phyloP scores from a whole-genome alignment of 176 grass and related monocot species.

The Triticum turgidum region DNA sequence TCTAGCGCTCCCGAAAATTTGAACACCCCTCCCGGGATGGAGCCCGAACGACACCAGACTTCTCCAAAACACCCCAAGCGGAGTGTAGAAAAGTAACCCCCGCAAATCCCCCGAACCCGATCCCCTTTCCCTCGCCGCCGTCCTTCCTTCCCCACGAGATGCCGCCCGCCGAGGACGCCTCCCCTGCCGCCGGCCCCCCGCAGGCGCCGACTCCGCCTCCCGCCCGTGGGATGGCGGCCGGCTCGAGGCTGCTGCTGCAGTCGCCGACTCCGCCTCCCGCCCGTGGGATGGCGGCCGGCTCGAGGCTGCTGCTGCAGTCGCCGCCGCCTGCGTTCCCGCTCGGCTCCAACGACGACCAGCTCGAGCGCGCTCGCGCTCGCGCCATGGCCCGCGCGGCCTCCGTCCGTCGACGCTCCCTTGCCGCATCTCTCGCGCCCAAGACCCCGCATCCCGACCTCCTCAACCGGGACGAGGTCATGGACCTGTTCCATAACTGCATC shows the following conservation, averaged over 20 bases:
- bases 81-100: not conserved
- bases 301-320: conserved; percentile 59
- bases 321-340: conserved; percentile 58
- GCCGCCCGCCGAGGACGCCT: conserved; percentile 10
- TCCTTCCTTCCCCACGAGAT: conserved; percentile 8
- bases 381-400: conserved; percentile 61
- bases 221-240: conserved; percentile 27
- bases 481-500: conserved; percentile 94
- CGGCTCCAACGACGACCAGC: conserved; percentile 88
- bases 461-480: conserved; percentile 83
- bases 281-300: conserved; percentile 26
- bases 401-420: conserved; percentile 48
- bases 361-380: conserved; percentile 76
- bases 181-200: not conserved
- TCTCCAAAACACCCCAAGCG: not conserved
- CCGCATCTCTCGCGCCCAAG: conserved; percentile 28
- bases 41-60: not conserved
- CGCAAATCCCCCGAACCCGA: not conserved
- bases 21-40: not conserved
- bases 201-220: conserved; percentile 12
- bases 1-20: not conserved
- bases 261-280: conserved; percentile 15
- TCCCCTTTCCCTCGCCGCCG: not conserved
- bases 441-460: conserved; percentile 43
- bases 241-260: conserved; percentile 34